Conservation (phyloP, 108 stramenopile genomes). For the Cyclostephanos tholiformis region DNA sequence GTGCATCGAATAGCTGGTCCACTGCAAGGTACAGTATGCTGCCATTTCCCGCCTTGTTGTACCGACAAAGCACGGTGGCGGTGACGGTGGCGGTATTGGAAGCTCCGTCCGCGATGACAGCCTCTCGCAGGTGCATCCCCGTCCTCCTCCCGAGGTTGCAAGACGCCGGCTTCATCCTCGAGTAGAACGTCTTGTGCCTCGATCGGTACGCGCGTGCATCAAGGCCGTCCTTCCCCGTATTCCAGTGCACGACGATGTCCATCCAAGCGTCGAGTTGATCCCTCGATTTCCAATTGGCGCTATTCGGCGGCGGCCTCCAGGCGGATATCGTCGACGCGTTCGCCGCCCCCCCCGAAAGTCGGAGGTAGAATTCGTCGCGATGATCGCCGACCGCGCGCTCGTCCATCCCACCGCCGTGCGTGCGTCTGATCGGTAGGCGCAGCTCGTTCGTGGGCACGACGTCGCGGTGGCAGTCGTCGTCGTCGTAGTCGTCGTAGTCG, state of each 20-base stretch:
- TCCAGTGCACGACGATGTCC: slow-evolving; percentile 40
- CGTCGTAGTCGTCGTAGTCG: not conserved
- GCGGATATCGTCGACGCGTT: not conserved
- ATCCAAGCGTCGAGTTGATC: slow-evolving; percentile 43
- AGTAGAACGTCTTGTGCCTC: slow-evolving; percentile 52
- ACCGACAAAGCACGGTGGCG: slow-evolving; percentile 33
- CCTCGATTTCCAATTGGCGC: slow-evolving; percentile 36
- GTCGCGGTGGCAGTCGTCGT: too few species aligned
- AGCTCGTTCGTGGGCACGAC: not conserved
- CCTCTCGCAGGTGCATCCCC: slow-evolving; percentile 43
- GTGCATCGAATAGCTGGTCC: slow-evolving; percentile 35
- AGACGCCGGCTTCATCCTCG: slow-evolving; percentile 43
- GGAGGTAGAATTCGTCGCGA: slow-evolving; percentile 37
- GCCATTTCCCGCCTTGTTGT: slow-evolving; percentile 39
- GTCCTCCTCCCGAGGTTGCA: slow-evolving; percentile 44
- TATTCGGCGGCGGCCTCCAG: slow-evolving; percentile 18
- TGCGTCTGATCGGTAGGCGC: slow-evolving; percentile 12
- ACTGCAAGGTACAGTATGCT: slow-evolving; percentile 40
- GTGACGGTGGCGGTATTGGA: not conserved
- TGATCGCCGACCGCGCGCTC: not conserved
- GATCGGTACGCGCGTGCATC: slow-evolving; percentile 44
- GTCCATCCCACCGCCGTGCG: slow-evolving; percentile 9
- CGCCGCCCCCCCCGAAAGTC: slow-evolving; percentile 11
- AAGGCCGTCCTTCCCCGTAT: slow-evolving; percentile 43
- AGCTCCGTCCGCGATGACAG: too few species aligned